phyloP scores from a whole-genome alignment of 768 basidiomycete species.

The Panaeolus papilionaceus region DNA sequence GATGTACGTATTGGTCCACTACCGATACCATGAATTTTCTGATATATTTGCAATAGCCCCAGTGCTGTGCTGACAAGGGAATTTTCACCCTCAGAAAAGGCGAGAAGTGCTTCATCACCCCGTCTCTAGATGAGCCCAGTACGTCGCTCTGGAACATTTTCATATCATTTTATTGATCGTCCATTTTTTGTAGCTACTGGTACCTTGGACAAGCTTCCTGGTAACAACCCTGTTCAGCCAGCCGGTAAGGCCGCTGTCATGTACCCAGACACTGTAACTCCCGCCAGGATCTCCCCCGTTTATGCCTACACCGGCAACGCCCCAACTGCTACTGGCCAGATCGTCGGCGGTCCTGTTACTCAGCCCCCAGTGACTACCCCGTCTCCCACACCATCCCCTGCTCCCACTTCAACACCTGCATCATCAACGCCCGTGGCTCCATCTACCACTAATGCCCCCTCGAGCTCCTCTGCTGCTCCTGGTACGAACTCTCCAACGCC shows the following conservation, averaged over 20 bases:
- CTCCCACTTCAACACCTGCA: neutral
- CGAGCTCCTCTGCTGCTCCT: constrained; percentile 1
- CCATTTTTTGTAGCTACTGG: constrained; percentile 36
- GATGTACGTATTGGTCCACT: constrained; percentile 29
- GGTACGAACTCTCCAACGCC: constrained; percentile 1
- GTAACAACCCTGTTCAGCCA: constrained; percentile 46
- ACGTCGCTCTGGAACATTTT: constrained; percentile 20
- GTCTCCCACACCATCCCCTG: neutral
- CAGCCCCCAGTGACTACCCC: neutral
- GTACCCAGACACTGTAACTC: neutral
- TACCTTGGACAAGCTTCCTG: constrained; percentile 42
- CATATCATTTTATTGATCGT: neutral
- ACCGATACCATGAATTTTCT: neutral
- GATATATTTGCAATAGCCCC: constrained; percentile 24
- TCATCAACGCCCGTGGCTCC: neutral
- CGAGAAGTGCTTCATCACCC: constrained; percentile 41
- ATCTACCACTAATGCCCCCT: neutral
- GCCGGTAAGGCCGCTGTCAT: constrained; percentile 24
- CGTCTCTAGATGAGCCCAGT: constrained; percentile 44
- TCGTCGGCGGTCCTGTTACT: constrained; percentile 10
- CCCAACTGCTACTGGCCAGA: constrained; percentile 15
- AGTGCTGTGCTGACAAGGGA: constrained; percentile 43
- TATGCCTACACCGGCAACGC: constrained; percentile 40
- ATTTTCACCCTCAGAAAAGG: constrained; percentile 39
- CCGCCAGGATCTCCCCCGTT: constrained; percentile 31